These are phyloP conservation scores for Metroxylon sagu DNA, from an alignment of 176 grass and related monocot species.

Conservation along the genomic window DNA sequence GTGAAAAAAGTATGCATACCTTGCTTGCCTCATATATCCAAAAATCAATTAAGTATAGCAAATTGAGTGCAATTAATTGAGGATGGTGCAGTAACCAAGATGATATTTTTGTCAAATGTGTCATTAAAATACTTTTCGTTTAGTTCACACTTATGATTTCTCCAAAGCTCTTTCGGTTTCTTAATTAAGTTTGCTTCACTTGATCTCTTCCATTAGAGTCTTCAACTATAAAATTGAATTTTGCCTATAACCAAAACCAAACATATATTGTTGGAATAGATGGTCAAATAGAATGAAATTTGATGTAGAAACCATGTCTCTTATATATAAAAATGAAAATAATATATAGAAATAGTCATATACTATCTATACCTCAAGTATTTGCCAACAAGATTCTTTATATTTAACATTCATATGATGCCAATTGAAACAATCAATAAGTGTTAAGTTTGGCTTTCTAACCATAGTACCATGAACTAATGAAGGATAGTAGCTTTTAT, in stretches of 20 bases:
- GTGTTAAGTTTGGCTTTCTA: background rate
- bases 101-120: background rate
- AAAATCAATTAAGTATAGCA: background rate
- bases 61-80: background rate
- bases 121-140: background rate
- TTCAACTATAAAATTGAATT: background rate
- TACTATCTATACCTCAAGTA: background rate
- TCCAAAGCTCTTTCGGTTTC: background rate
- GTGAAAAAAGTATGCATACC: background rate
- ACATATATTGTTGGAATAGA: background rate
- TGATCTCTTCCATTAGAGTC: background rate
- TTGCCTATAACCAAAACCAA: no score
- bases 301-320: no score
- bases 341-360: no score
- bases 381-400: background rate
- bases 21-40: background rate
- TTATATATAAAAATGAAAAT: no score
- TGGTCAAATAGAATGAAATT: background rate
- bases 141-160: background rate
- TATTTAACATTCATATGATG: background rate
- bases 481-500: background rate
- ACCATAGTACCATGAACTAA: background rate
- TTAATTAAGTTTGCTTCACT: background rate
- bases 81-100: background rate
- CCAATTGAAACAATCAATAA: background rate